Percentiles rank a stretch among this genome's conserved stretches.
Conservation (phyloP, 2,329 filamentous ascomycete genomes). For the Talaromyces amestolkiae region DNA sequence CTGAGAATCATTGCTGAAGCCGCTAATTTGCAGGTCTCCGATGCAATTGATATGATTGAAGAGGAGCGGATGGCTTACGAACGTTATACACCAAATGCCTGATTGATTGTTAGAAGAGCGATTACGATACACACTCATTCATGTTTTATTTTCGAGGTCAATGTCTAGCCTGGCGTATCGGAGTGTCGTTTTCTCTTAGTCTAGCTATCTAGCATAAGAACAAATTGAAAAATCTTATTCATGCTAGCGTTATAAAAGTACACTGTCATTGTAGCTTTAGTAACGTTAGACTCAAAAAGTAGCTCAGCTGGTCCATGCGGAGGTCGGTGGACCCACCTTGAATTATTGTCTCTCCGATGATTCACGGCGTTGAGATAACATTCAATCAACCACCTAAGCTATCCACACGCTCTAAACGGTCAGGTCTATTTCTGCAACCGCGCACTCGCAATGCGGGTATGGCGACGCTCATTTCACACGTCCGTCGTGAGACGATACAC, state of each 20-base stretch:
- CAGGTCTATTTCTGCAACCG: neutral
- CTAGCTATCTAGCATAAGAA: neutral
- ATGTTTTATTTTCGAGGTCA: neutral
- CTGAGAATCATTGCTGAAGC: constrained; percentile 47
- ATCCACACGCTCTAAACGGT: no score
- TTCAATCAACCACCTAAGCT: neutral
- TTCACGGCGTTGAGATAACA: neutral
- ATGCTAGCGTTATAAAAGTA: neutral
- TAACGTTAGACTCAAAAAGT: no score
- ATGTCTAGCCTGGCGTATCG: neutral
- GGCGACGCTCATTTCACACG: constrained; percentile 40
- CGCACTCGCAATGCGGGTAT: constrained; percentile 36
- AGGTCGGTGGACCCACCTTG: neutral
- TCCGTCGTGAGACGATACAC: constrained; percentile 33
- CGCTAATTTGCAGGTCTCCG: constrained; percentile 41
- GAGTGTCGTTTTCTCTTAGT: neutral
- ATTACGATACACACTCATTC: constrained; percentile 9
- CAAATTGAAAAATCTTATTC: neutral
- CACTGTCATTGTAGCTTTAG: no score
- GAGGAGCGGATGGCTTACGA: constrained; percentile 47
- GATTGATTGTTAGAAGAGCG: constrained; percentile 15
- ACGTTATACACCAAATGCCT: constrained; percentile 24
- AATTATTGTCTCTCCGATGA: neutral
- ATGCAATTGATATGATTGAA: constrained; percentile 52
- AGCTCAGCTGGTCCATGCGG: neutral